phyloP scores from a whole-genome alignment of 2,329 filamentous ascomycete genomes.

The Colletotrichum chrysophilum region DNA sequence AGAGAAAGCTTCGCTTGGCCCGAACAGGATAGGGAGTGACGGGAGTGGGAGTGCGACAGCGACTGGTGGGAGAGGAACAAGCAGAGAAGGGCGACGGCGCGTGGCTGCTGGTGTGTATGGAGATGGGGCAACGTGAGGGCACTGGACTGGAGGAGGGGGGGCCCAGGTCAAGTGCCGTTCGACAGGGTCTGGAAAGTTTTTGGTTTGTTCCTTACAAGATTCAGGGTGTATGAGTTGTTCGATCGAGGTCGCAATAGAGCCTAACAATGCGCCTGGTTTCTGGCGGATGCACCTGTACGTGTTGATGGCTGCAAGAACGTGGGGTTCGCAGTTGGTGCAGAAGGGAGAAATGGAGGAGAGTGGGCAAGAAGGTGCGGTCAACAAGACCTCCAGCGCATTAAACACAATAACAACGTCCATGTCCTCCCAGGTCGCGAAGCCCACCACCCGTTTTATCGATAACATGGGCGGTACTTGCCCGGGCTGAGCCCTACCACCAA shows the following conservation, averaged over 20 bases:
- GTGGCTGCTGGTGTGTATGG: constrained; percentile 2
- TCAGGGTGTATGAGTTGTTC: constrained; percentile 23
- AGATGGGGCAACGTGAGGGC: neutral
- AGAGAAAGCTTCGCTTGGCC: constrained; percentile 31
- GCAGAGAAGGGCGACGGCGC: constrained; percentile 11
- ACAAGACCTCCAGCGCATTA: constrained; percentile 20
- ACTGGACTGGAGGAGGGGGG: neutral
- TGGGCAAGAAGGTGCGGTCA: constrained; percentile 26
- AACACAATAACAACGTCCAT: constrained; percentile 20
- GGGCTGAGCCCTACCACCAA: neutral
- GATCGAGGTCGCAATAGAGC: constrained; percentile 21
- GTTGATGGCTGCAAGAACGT: constrained; percentile 34
- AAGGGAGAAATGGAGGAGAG: constrained; percentile 29
- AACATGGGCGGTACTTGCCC: neutral
- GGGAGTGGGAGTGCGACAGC: neutral
- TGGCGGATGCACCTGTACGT: constrained; percentile 27
- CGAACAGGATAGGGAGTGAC: constrained; percentile 6
- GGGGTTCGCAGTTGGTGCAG: constrained; percentile 40
- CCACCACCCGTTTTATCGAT: neutral
- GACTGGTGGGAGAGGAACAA: constrained; percentile 10
- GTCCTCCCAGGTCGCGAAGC: constrained; percentile 7
- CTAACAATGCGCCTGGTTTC: constrained; percentile 24
- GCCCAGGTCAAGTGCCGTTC: constrained; percentile 5
- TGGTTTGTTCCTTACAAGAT: constrained; percentile 13
- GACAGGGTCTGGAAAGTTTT: constrained; percentile 4